Evolutionary conservation across 441 rosid species (phyloP).

Genomic region (Iberis amara): DNA sequence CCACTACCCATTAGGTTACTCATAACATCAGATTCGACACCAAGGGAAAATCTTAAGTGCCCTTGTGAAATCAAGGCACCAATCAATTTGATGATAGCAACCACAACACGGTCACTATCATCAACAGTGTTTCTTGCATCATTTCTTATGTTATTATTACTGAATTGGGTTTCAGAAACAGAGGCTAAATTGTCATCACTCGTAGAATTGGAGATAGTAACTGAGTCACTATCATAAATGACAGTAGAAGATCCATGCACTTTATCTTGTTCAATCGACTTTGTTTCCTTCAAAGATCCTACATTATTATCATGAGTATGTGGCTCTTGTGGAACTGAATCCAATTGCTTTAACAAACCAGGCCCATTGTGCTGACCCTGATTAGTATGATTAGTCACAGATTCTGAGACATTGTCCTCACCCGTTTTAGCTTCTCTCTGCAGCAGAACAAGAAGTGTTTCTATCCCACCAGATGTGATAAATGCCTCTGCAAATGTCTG

Average conservation of each 20-base stretch:
- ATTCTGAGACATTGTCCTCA: slow-evolving; percentile 39
- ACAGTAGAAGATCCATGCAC: slow-evolving; percentile 37
- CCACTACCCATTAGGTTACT: slow-evolving; percentile 54
- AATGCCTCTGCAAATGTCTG: slow-evolving; percentile 68
- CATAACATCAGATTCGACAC: slow-evolving; percentile 44
- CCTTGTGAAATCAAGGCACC: slow-evolving; percentile 74
- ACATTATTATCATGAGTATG: slow-evolving; percentile 37
- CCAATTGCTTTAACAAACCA: slow-evolving; percentile 33
- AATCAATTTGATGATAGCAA: slow-evolving; percentile 69
- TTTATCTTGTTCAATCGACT: slow-evolving; percentile 36
- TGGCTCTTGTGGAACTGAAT: slow-evolving; percentile 34
- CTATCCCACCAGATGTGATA: slow-evolving; percentile 76
- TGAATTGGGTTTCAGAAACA: slow-evolving; percentile 41
- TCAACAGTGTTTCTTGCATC: slow-evolving; percentile 59
- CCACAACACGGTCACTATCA: slow-evolving; percentile 66
- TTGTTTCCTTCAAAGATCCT: slow-evolving; percentile 35
- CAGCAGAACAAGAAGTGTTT: slow-evolving; percentile 85
- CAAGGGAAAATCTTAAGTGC: slow-evolving; percentile 53
- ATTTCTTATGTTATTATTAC: slow-evolving; percentile 52
- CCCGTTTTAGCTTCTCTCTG: slow-evolving; percentile 88
- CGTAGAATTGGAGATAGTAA: slow-evolving; percentile 37
- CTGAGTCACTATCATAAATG: slow-evolving; percentile 34
- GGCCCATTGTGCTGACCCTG: slow-evolving; percentile 29
- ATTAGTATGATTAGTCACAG: slow-evolving; percentile 34
- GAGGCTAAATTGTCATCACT: slow-evolving; percentile 49